Conservation (phyloP, 305 asterid genomes). For the Coffea humblotiana region DNA sequence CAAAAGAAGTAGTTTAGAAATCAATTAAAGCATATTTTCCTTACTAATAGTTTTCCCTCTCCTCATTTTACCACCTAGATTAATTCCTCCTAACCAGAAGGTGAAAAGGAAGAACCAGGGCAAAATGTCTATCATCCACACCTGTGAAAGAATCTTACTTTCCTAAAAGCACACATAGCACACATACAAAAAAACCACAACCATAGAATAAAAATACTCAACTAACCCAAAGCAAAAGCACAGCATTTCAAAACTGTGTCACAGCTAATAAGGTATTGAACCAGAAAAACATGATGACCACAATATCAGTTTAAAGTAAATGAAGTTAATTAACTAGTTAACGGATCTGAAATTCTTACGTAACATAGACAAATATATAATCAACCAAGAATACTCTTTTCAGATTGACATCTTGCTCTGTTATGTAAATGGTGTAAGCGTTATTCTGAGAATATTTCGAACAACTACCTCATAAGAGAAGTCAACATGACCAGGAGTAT, state of each 20-base stretch:
- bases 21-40: too few species aligned
- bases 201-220: background rate
- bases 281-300: background rate
- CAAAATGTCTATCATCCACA: background rate
- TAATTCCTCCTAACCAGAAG: too few species aligned
- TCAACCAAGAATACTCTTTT: background rate
- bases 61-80: too few species aligned
- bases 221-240: background rate
- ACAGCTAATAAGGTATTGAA: background rate
- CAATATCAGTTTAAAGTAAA: too few species aligned
- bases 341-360: background rate
- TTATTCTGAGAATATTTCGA: background rate
- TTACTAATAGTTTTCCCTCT: too few species aligned
- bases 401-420: background rate
- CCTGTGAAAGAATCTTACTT: background rate
- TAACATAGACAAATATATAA: background rate
- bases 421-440: background rate
- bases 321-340: background rate
- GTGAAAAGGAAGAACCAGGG: constrained; percentile 8
- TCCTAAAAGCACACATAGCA: background rate
- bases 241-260: background rate
- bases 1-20: too few species aligned
- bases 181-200: too few species aligned
- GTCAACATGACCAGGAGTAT: constrained; percentile 98
- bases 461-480: constrained; percentile 92